These are phyloP conservation scores for Suillus brevipes DNA, from an alignment of 768 basidiomycete genomes.

Conservation along the genomic window DNA sequence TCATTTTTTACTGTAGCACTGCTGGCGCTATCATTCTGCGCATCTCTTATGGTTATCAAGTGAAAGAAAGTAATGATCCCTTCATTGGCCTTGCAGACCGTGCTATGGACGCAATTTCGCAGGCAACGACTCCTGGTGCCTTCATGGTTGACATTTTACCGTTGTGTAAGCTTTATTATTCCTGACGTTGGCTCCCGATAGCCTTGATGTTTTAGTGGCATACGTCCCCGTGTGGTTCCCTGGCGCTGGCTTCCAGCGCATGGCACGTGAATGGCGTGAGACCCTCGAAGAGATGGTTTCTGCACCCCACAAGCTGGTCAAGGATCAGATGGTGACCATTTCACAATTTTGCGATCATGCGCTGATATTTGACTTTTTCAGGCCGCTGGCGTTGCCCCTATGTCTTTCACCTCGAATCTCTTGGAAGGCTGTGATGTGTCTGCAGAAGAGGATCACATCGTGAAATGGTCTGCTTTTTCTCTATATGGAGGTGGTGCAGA, in stretches of 20 bases:
- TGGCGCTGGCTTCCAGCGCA: not conserved
- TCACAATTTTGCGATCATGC: not conserved
- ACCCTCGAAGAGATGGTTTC: not conserved
- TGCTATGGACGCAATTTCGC: not conserved
- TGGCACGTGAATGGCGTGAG: not conserved
- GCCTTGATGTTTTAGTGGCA: not conserved
- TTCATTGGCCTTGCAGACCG: not conserved
- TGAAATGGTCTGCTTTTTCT: not conserved
- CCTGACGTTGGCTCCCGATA: not conserved
- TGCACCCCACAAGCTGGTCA: not conserved
- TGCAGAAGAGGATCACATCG: not conserved
- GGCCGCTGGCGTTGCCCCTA: not conserved
- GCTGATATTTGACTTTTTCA: not conserved
- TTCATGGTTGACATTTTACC: not conserved
- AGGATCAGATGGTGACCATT: not conserved
- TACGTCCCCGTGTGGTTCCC: not conserved
- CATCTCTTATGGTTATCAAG: not conserved
- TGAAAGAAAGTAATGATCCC: not conserved
- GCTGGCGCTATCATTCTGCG: not conserved
- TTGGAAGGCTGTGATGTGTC: not conserved
- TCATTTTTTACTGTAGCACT: not conserved
- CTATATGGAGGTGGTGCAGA: not conserved
- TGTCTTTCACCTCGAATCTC: not conserved
- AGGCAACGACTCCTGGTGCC: not conserved
- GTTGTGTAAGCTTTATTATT: not conserved